These are phyloP conservation scores for Fremontodendron californicum DNA, from an alignment of 345 rosid genomes.

Conservation along the genomic window DNA sequence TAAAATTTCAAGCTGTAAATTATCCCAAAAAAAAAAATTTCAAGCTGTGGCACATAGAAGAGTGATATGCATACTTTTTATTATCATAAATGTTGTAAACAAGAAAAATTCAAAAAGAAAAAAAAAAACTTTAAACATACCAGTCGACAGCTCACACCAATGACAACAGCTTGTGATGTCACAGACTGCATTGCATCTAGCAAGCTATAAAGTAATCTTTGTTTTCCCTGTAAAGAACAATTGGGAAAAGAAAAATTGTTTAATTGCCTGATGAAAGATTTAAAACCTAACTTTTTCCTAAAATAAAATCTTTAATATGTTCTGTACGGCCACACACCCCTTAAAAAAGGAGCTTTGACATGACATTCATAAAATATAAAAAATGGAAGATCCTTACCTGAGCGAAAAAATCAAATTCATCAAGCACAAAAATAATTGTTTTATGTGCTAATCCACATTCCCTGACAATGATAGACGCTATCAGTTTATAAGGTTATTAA, in stretches of 20 bases:
- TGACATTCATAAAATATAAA: neutral
- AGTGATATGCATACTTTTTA: neutral
- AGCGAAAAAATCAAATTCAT: slow-evolving; percentile 90
- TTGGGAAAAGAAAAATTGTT: neutral
- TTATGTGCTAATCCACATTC: slow-evolving; percentile 96
- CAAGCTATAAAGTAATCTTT: slow-evolving; percentile 76
- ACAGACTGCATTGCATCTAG: slow-evolving; percentile 95
- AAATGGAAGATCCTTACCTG: slow-evolving; percentile 52
- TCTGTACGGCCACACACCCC: neutral
- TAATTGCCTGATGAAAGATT: neutral
- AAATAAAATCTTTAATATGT: neutral
- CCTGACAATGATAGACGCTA: slow-evolving; percentile 43
- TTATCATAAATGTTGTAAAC: neutral
- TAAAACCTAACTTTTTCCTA: neutral
- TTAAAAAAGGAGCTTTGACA: neutral
- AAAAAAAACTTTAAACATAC: slow-evolving; percentile 32
- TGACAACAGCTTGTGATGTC: slow-evolving; percentile 81
- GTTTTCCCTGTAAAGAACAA: slow-evolving; percentile 65
- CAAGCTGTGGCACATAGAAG: neutral
- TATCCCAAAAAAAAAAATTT: no score
- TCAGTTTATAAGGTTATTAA: neutral
- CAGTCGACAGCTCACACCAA: slow-evolving; percentile 81
- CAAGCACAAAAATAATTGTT: slow-evolving; percentile 77
- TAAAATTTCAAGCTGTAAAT: neutral
- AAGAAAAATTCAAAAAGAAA: neutral